Conservation (phyloP, 192 early-diverging fungal genomes). For the Coemansia sp. region DNA sequence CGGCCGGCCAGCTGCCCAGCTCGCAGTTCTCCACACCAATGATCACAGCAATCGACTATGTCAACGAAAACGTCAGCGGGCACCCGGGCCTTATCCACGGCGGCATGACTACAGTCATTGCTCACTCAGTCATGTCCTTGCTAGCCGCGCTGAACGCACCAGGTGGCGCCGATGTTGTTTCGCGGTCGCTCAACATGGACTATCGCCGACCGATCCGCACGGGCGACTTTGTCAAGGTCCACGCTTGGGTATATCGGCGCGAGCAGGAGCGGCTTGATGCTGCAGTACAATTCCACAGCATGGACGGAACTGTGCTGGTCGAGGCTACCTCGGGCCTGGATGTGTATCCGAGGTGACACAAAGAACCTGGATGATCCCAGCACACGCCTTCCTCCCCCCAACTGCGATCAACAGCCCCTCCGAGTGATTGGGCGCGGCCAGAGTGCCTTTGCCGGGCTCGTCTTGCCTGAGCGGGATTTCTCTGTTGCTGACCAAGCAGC, state of each 20-base stretch:
- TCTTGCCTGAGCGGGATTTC: too few species aligned
- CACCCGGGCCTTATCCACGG: conserved; percentile 41
- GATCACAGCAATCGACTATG: conserved; percentile 31
- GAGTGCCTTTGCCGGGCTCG: too few species aligned
- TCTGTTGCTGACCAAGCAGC: too few species aligned
- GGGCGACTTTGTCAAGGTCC: conserved; percentile 35
- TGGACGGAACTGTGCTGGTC: conserved; percentile 18
- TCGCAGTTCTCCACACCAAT: conserved; percentile 7
- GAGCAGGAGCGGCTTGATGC: not conserved
- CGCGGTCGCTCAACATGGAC: conserved; percentile 41
- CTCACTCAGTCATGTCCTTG: conserved; percentile 26
- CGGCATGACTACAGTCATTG: conserved; percentile 39
- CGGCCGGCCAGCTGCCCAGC: conserved; percentile 9
- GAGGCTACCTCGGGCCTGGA: conserved; percentile 29
- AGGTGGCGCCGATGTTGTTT: conserved; percentile 1
- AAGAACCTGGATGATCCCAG: too few species aligned
- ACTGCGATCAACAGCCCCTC: too few species aligned
- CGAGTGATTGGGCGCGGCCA: too few species aligned
- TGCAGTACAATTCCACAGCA: conserved; percentile 26
- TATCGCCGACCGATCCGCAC: conserved; percentile 34
- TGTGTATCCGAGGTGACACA: not conserved
- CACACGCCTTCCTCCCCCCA: too few species aligned
- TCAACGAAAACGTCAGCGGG: conserved; percentile 28
- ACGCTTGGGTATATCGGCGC: conserved; percentile 29
- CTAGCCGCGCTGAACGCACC: conserved; percentile 28